phyloP scores from a whole-genome alignment of 2,329 filamentous ascomycete genomes.

The Phyllosticta paracitricarpa region DNA sequence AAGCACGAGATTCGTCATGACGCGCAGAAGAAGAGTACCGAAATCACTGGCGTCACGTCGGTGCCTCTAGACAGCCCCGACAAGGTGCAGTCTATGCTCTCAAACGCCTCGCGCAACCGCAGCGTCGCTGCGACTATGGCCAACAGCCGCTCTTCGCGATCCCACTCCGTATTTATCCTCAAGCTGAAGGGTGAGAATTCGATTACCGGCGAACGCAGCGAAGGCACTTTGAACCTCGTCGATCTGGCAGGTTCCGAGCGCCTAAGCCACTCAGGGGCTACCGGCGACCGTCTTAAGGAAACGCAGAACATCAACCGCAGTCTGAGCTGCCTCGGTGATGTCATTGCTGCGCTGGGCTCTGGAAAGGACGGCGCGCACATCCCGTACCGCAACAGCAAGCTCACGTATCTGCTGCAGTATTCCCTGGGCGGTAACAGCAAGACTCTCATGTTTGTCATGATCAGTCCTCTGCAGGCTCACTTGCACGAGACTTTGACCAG shows the following conservation, averaged over 20 bases:
- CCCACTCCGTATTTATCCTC: conserved; percentile 92
- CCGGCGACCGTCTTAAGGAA: conserved; percentile 81
- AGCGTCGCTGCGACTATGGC: conserved; percentile 95
- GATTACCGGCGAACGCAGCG: conserved; percentile 71
- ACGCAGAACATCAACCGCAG: conserved; percentile 98
- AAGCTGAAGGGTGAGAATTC: conserved; percentile 56
- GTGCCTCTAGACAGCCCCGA: conserved; percentile 69
- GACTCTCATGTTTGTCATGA: conserved; percentile 99
- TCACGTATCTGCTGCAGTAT: conserved; percentile 91
- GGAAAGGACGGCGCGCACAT: conserved; percentile 70
- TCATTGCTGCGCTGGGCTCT: conserved; percentile 84
- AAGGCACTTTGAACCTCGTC: conserved; percentile 90
- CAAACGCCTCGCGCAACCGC: conserved; percentile 72
- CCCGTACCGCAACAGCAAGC: conserved; percentile 92
- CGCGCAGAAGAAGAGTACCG: conserved; percentile 68
- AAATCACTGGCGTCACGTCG: conserved; percentile 67
- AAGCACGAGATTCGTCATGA: conserved; percentile 89
- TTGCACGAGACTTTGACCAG: conserved; percentile 88
- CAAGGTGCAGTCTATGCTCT: conserved; percentile 70
- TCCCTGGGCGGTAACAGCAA: conserved; percentile 92
- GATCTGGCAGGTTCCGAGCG: conserved; percentile 91
- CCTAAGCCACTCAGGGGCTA: conserved; percentile 74
- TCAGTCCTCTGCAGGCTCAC: conserved; percentile 82
- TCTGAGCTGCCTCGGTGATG: conserved; percentile 82
- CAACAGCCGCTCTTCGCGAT: conserved; percentile 88